Conservation (phyloP, 306 rosid genomes). For the Rosa persica region DNA sequence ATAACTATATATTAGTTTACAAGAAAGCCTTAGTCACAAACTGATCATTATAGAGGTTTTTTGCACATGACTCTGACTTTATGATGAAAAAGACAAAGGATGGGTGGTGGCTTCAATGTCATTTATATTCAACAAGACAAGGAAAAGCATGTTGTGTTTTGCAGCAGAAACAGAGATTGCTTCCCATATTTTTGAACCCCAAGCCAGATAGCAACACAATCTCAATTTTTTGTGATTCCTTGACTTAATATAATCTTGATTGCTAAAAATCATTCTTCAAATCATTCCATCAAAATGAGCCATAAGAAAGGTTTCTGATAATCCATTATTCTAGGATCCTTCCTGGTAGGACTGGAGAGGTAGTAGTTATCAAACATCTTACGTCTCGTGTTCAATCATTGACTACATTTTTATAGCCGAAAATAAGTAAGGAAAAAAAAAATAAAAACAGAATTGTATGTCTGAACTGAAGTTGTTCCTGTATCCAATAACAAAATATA, state of each 20-base stretch:
- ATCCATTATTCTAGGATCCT: background rate
- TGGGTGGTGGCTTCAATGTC: background rate
- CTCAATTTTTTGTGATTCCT: background rate
- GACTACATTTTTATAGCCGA: background rate
- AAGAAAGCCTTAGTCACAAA: background rate
- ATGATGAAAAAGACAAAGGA: background rate
- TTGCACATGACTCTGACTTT: background rate
- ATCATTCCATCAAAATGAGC: background rate
- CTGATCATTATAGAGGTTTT: background rate
- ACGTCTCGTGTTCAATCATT: background rate
- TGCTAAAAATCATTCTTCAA: background rate
- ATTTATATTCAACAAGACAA: conserved; percentile 1
- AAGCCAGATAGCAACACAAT: background rate
- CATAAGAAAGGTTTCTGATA: background rate
- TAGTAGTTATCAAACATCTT: background rate
- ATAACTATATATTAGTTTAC: background rate
- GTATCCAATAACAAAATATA: background rate
- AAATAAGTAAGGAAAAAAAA: background rate
- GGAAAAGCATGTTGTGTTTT: background rate
- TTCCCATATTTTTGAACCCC: conserved; percentile 6
- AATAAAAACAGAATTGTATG: background rate
- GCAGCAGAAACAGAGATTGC: background rate
- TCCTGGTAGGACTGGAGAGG: background rate
- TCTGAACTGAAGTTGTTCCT: too few relatives aligned
- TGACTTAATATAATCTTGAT: background rate